Evolutionary conservation across 306 rosid species (phyloP), one percentile per base, ranked within the genome.

Genomic region (Castanospermum australe): DNA sequence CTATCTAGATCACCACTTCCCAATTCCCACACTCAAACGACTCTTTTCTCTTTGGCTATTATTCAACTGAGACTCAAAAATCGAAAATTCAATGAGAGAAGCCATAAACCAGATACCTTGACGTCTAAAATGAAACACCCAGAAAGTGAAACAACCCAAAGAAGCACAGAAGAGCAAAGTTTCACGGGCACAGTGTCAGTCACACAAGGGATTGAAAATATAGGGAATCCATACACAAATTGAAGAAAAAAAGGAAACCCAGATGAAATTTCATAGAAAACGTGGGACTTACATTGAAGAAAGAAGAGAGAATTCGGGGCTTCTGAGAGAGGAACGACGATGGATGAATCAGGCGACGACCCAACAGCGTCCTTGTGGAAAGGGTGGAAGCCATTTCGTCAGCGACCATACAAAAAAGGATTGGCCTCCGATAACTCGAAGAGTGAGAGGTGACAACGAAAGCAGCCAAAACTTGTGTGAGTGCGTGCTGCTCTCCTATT

Each of bases 301-400:
- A 33, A 6, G 97, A 84, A 72, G 94, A 61, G 64, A 86, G 71
- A 84, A 81, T 22, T 78, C 71, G 92, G 54, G 93, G 83, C 45
- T 82, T 83, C n/a, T 59, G 86, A 54, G 87, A 38, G 55, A 78
- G 69, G 62, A 83, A 80, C 8, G 66, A 51, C 3, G 91, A 55
- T 35, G 92, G 44, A 61, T 85, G 88, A 82, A 90, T 45, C 67
- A 88, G 71, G 77, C 96, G 89, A 73, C 78, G 88, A 83, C 81
- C 63, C 75, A 83, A 67, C 0, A 88, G 84, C 73, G 91, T 71
- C 90, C 83, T 88, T 57, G 91, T 52, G 20, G 89, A 67, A 73
- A 88, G 84, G 61, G 97, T 65, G 2, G 97, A 87, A 38, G 96
- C 97, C 98, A 93, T 91, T 76, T 72, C 70, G 14, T 47, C 71